Conservation (phyloP, 2,329 filamentous ascomycete genomes). For the Fusarium aywerte region DNA sequence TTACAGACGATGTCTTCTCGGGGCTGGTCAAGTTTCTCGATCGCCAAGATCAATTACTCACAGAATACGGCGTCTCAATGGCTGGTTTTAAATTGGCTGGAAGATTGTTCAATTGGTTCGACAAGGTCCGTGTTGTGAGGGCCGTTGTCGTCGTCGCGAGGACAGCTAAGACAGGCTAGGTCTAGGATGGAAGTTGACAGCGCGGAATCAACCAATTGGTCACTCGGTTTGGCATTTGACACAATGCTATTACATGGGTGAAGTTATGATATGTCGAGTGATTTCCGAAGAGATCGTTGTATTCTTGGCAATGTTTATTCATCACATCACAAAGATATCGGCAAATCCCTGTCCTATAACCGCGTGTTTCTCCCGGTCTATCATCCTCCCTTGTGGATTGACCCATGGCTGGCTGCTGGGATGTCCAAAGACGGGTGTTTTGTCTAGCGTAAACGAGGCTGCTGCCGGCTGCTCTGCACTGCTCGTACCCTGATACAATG, state of each 20-base stretch:
- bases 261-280: background rate
- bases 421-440: background rate
- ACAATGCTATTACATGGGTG: background rate
- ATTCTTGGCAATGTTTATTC: conserved; percentile 1
- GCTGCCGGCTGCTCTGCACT: background rate
- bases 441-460: background rate
- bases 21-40: conserved; percentile 59
- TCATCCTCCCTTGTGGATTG: background rate
- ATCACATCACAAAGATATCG: background rate
- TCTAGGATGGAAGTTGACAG: background rate
- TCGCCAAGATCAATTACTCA: conserved; percentile 49
- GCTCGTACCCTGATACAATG: background rate
- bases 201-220: background rate
- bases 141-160: conserved; percentile 52
- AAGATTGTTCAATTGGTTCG: conserved; percentile 54
- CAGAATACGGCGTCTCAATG: conserved; percentile 52
- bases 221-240: background rate
- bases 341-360: conserved; percentile 21
- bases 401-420: background rate
- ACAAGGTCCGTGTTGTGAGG: conserved; percentile 49
- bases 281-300: background rate
- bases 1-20: conserved; percentile 64
- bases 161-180: conserved; percentile 32
- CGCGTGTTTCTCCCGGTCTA: conserved; percentile 4
- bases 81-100: conserved; percentile 53